phyloP scores from a whole-genome alignment of 371 early-diverging fungal genomes.

The Rhizopus microsporus region DNA sequence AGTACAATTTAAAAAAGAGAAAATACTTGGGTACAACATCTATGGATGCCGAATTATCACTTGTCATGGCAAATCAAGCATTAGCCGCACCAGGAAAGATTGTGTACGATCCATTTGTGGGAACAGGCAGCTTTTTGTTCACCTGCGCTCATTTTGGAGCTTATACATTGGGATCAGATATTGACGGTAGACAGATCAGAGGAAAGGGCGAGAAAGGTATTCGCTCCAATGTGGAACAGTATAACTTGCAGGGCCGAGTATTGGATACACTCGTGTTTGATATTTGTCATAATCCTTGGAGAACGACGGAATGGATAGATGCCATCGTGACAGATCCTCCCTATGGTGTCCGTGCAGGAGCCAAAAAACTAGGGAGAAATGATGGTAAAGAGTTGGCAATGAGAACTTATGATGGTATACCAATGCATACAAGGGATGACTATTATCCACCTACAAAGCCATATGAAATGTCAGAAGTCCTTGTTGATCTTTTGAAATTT shows the following conservation, averaged over 20 bases:
- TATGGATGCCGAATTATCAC: constrained; percentile 96
- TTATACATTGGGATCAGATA: constrained; percentile 91
- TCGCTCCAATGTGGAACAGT: constrained; percentile 82
- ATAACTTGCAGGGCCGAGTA: constrained; percentile 70
- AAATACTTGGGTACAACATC: constrained; percentile 93
- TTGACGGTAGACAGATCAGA: constrained; percentile 96
- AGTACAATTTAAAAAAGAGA: constrained; percentile 91
- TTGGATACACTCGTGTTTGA: constrained; percentile 88
- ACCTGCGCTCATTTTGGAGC: constrained; percentile 94
- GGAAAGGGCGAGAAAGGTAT: constrained; percentile 71
- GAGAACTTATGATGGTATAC: constrained; percentile 64
- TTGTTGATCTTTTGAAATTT: constrained; percentile 83
- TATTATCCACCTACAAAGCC: constrained; percentile 90
- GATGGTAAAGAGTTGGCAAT: constrained; percentile 58
- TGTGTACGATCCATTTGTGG: constrained; percentile 97
- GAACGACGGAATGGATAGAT: constrained; percentile 69
- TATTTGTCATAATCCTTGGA: constrained; percentile 89
- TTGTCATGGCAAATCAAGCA: constrained; percentile 96
- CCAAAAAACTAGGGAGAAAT: constrained; percentile 86
- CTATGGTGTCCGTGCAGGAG: constrained; percentile 97
- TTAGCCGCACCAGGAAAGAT: constrained; percentile 75
- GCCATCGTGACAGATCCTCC: constrained; percentile 91
- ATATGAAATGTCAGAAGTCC: constrained; percentile 92
- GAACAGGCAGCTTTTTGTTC: constrained; percentile 92
- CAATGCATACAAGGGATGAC: constrained; percentile 61